Evolutionary conservation across 2,329 filamentous ascomycete genomes (phyloP), one percentile per base, ranked within the genome.

Genomic region (Fusarium nisikadoi): DNA sequence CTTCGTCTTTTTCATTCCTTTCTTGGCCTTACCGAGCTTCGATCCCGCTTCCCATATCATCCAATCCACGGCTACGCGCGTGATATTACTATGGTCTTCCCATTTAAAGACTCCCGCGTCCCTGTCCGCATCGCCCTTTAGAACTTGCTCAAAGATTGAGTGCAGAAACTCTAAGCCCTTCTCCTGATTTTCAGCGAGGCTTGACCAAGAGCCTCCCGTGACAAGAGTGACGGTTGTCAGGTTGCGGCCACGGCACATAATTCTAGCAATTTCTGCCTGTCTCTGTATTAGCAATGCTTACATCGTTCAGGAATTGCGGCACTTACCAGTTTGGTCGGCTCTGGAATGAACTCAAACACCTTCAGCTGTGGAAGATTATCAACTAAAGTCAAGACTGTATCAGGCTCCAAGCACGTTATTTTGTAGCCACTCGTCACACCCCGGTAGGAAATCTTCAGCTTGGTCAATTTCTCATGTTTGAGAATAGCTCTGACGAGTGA

Each of bases 11-110:
- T 53, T 50, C 39, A 58, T 43, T 5, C 63, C 71, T 27, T 59
- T 73, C 27, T 62, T 31, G 1, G 25, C 12, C 14, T 65, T 68
- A 16, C 53, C 61, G 6, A 72, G 38, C 8, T 59, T 52, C 3
- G 65, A 63, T 5, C 63, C 71, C 17, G 75, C 8, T 13, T 73
- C 57, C 64, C 57, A 76, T 17, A 27, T 8, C 6, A 17, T 12
- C 8, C 23, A 11, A 25, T 9, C 25, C 5, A 65, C 20, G 14
- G 20, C 47, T 5, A 76, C 45, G 4, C 8, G 54, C 1, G 29
- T 45, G n/a, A 73, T 53, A 8, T 55, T 69, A 11, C 17, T 76
- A 19, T 68, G 39, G 2, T 75, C 47, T 39, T 75, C 73, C 73
- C 73, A 74, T 9, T 53, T 20, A 23, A 64, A 65, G 20, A 19